These are phyloP conservation scores for Chytridiales sp. DNA, from an alignment of 371 early-diverging fungal genomes.

Conservation along the genomic window DNA sequence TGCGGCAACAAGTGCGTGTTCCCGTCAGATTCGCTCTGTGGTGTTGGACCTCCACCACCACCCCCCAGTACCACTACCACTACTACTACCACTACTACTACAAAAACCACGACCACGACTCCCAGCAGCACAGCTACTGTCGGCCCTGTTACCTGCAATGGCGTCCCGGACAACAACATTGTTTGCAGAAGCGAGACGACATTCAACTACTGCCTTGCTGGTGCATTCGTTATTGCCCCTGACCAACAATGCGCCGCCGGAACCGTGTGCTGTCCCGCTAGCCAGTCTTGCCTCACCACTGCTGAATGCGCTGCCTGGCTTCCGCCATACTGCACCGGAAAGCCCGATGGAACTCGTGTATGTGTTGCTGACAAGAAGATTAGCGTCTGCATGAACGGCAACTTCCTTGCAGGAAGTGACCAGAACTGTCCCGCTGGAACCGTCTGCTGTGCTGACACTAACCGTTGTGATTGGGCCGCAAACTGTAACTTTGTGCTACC, in stretches of 20 bases:
- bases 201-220: conserved; percentile 22
- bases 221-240: conserved; percentile 7
- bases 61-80: background rate
- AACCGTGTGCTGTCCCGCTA: too few relatives aligned
- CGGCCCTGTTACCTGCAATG: background rate
- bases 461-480: conserved; percentile 13
- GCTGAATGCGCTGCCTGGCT: too few relatives aligned
- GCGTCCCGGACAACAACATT: conserved; percentile 23
- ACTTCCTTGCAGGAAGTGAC: background rate
- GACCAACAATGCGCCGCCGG: background rate
- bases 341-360: background rate
- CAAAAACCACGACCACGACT: background rate
- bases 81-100: background rate
- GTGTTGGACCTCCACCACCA: background rate
- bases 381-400: conserved; percentile 4
- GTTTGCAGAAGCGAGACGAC: conserved; percentile 23
- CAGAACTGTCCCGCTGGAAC: conserved; percentile 12
- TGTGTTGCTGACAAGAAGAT: conserved; percentile 13
- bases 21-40: conserved; percentile 12
- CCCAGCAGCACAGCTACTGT: background rate
- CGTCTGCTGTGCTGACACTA: conserved; percentile 20
- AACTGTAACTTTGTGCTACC: too few relatives aligned
- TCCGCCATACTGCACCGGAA: conserved; percentile 4
- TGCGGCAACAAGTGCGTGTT: conserved; percentile 23
- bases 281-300: too few relatives aligned